These are phyloP conservation scores for Stephania cephalantha DNA, from an alignment of 164 flowering plant species.

Conservation along the genomic window DNA sequence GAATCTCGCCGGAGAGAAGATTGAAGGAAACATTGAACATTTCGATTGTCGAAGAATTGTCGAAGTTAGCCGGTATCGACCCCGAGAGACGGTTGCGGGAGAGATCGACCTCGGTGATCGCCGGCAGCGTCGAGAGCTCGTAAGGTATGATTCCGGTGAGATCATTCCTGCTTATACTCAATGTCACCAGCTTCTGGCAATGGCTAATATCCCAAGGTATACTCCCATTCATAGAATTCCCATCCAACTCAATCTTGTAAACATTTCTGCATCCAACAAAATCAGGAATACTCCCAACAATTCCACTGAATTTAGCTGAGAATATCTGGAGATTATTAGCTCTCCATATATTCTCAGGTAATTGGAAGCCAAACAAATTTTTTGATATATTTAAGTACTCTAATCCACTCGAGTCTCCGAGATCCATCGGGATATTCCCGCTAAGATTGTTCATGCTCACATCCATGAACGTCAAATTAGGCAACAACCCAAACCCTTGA, in stretches of 20 bases:
- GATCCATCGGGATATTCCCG: conserved; percentile 52
- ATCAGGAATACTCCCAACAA: conserved; percentile 64
- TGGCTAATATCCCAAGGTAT: conserved; percentile 61
- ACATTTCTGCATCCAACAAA: conserved; percentile 35
- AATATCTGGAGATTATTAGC: conserved; percentile 32
- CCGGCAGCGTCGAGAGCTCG: conserved; percentile 35
- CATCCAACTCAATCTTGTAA: conserved; percentile 70
- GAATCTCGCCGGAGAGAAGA: conserved; percentile 58
- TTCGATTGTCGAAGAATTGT: neutral
- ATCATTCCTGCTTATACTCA: conserved; percentile 57
- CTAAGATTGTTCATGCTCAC: conserved; percentile 28
- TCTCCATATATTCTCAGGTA: conserved; percentile 45
- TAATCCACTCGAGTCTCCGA: conserved; percentile 41
- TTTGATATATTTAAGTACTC: conserved; percentile 44
- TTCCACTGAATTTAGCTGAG: conserved; percentile 47
- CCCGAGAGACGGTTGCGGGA: conserved; percentile 66
- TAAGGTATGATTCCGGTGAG: conserved; percentile 37
- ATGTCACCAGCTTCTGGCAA: conserved; percentile 43
- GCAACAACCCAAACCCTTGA: conserved; percentile 29
- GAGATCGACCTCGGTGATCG: conserved; percentile 39
- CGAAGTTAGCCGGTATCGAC: conserved; percentile 24
- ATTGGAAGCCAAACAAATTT: conserved; percentile 46
- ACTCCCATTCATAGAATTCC: conserved; percentile 52
- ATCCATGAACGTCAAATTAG: conserved; percentile 8
- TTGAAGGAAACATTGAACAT: conserved; percentile 70